Evolutionary conservation across 441 rosid species (phyloP).

Genomic region (Pelargonium cotyledonis): DNA sequence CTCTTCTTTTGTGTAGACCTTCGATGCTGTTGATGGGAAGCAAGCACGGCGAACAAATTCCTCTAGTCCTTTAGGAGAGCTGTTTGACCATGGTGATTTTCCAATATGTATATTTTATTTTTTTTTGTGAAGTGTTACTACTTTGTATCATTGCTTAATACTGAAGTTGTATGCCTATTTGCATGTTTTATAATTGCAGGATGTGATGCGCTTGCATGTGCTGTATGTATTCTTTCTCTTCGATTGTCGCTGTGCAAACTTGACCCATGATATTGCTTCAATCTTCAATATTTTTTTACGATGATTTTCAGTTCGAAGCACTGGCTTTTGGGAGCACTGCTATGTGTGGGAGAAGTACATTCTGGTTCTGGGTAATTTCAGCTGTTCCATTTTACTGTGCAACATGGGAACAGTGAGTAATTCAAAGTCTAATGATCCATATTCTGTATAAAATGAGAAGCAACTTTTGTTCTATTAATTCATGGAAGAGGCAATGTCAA

Average conservation of each 20-base stretch:
- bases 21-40: constrained; percentile 97
- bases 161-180: constrained; percentile 22
- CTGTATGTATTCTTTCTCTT: constrained; percentile 47
- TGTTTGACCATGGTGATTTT: constrained; percentile 82
- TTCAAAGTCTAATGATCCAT: constrained; percentile 6
- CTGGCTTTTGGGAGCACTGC: constrained; percentile 93
- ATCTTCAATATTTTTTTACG: constrained; percentile 13
- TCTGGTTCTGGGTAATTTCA: constrained; percentile 95
- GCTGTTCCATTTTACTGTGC: constrained; percentile 89
- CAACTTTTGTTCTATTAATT: background rate
- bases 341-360: constrained; percentile 82
- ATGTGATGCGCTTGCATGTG: constrained; percentile 98
- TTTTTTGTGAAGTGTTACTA: constrained; percentile 5
- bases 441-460: background rate
- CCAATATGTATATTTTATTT: constrained; percentile 17
- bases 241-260: constrained; percentile 1
- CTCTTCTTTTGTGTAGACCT: constrained; percentile 43
- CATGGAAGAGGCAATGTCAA: too few species aligned
- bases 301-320: constrained; percentile 57
- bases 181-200: constrained; percentile 41
- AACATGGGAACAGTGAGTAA: constrained; percentile 94
- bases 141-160: constrained; percentile 9
- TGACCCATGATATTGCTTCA: constrained; percentile 10
- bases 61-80: constrained; percentile 93
- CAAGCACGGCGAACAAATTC: constrained; percentile 97